Evolutionary conservation across 768 basidiomycete genomes (phyloP).

Genomic region (Lyophyllum semitale): DNA sequence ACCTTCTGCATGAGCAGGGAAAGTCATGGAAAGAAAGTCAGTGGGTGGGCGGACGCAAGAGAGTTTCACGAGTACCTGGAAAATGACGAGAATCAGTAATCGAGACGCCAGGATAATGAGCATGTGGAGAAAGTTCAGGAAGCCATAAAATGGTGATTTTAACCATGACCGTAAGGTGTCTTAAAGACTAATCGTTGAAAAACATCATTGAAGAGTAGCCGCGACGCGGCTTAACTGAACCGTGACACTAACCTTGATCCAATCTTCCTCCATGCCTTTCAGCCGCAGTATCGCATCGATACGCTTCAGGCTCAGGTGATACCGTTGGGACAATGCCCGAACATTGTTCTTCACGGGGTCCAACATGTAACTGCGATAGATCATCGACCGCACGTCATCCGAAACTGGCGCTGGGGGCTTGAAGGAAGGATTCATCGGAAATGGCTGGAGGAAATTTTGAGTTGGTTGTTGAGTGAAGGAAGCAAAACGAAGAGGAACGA

Average conservation of each 20-base stretch:
- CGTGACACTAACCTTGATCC: conserved; percentile 63
- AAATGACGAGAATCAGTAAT: conserved; percentile 16
- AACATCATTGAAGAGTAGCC: conserved; percentile 45
- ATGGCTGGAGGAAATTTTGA: conserved; percentile 56
- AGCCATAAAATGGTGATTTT: conserved; percentile 35
- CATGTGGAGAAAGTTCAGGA: conserved; percentile 21
- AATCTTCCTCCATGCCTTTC: conserved; percentile 73
- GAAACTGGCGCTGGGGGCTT: conserved; percentile 79
- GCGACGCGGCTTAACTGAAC: conserved; percentile 16
- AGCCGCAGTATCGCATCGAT: conserved; percentile 82
- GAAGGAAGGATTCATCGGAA: conserved; percentile 84
- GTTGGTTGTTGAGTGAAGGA: conserved; percentile 5
- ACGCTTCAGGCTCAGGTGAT: conserved; percentile 74
- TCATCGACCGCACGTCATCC: conserved; percentile 51
- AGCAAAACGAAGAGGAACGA: conserved; percentile 21
- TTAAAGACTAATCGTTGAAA: conserved; percentile 95
- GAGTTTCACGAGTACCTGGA: conserved; percentile 21
- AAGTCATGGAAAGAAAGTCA: conserved; percentile 14
- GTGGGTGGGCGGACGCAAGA: not conserved
- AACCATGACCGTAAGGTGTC: conserved; percentile 71
- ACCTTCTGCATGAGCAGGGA: conserved; percentile 35
- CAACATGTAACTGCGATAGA: conserved; percentile 64
- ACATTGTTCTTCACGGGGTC: conserved; percentile 58
- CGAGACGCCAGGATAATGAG: conserved; percentile 8
- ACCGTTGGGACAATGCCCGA: conserved; percentile 59